Evolutionary conservation across 2,329 filamentous ascomycete species (phyloP).

Genomic region (Penicillium sp.): DNA sequence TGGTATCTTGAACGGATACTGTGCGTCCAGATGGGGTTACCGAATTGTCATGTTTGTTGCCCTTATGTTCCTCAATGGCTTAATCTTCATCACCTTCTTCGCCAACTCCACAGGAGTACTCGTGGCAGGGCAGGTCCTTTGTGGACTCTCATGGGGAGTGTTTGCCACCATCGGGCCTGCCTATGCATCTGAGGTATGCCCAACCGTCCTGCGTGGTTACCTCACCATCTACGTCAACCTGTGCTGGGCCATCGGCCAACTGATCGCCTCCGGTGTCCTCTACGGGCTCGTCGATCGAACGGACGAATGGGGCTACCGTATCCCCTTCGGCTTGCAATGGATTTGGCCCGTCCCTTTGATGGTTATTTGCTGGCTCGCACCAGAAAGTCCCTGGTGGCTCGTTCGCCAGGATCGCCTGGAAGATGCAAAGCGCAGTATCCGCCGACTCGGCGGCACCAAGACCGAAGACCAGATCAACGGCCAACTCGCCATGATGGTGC

Average conservation of each 20-base stretch:
- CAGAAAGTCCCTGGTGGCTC: constrained; percentile 24
- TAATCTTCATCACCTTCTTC: constrained; percentile 46
- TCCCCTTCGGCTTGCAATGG: constrained; percentile 29
- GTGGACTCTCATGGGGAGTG: constrained; percentile 35
- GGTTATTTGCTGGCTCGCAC: constrained; percentile 17
- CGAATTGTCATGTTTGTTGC: constrained; percentile 39
- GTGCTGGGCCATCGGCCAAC: constrained; percentile 31
- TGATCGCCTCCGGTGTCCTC: constrained; percentile 24
- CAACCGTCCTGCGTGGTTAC: constrained; percentile 23
- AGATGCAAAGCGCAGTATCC: constrained; percentile 17
- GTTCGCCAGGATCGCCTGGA: constrained; percentile 19
- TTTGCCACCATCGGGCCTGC: constrained; percentile 24
- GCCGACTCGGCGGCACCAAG: constrained; percentile 16
- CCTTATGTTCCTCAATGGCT: constrained; percentile 36
- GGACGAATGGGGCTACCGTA: constrained; percentile 33
- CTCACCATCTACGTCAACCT: constrained; percentile 34
- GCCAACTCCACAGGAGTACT: constrained; percentile 39
- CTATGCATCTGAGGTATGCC: constrained; percentile 25
- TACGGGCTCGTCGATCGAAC: constrained; percentile 25
- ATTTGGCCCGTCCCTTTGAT: constrained; percentile 22
- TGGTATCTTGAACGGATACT: constrained; percentile 24
- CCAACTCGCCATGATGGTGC: constrained; percentile 30
- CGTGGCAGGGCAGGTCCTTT: constrained; percentile 42
- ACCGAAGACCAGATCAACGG: constrained; percentile 21
- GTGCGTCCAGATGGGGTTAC: constrained; percentile 34